Evolutionary conservation across 352 stramenopile genomes (phyloP).

Genomic region (Phytophthora sp.): DNA sequence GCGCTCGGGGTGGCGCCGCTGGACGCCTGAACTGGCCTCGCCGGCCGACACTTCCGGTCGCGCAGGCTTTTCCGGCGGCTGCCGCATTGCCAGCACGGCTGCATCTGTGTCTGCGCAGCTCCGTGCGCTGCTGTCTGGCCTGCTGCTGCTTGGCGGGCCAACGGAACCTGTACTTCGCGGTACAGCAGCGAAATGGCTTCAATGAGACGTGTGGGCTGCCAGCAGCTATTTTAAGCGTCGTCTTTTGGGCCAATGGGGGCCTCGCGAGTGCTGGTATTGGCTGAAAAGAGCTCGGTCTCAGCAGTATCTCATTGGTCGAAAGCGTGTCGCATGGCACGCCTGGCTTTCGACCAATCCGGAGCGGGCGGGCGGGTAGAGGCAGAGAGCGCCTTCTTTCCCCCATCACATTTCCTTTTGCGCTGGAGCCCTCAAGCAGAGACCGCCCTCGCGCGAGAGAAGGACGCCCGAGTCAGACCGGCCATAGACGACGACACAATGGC

Average conservation of each 20-base stretch:
- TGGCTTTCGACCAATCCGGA: background rate
- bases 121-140: background rate
- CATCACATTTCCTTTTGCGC: constrained; percentile 36
- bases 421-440: constrained; percentile 11
- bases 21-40: background rate
- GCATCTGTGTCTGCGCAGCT: background rate
- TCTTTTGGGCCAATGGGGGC: background rate
- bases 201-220: constrained; percentile 9
- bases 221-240: constrained; percentile 8
- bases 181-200: background rate
- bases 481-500: constrained; percentile 37
- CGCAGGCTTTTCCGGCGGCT: no score
- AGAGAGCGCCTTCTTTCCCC: constrained; percentile 22
- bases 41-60: no score
- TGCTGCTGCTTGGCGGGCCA: constrained; percentile 1
- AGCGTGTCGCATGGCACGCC: background rate
- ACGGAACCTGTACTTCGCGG: background rate
- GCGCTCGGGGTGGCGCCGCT: background rate
- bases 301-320: constrained; percentile 11
- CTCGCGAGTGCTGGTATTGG: background rate
- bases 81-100: no score
- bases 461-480: constrained; percentile 23
- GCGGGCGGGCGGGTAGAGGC: background rate
- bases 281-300: constrained; percentile 15
- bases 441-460: constrained; percentile 22